phyloP scores from a whole-genome alignment of 192 early-diverging fungal species.

The Coemansia sp. region DNA sequence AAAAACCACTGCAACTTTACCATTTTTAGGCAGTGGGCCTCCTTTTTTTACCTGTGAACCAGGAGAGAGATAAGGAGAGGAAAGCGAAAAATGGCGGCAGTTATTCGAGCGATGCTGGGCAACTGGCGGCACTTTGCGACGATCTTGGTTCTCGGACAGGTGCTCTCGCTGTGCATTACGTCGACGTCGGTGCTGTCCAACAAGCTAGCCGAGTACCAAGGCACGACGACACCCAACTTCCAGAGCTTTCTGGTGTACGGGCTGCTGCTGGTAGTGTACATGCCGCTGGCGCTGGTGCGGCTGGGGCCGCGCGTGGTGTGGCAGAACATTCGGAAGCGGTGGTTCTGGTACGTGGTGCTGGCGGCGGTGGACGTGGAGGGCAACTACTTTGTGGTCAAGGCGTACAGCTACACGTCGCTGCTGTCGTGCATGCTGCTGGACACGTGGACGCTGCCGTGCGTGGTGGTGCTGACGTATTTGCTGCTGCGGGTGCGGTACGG shows the following conservation, averaged over 20 bases:
- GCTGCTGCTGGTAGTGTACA: slow-evolving; percentile 48
- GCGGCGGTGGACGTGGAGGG: slow-evolving; percentile 75
- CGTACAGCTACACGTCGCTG: slow-evolving; percentile 69
- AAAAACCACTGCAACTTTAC: slow-evolving; percentile 53
- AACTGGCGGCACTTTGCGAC: slow-evolving; percentile 50
- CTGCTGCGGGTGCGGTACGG: slow-evolving; percentile 62
- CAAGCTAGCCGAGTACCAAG: slow-evolving; percentile 55
- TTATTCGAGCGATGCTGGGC: not conserved
- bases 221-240: slow-evolving; percentile 61
- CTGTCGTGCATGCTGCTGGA: slow-evolving; percentile 75
- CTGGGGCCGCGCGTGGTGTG: slow-evolving; percentile 38
- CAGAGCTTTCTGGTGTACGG: slow-evolving; percentile 69
- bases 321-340: slow-evolving; percentile 39
- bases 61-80: slow-evolving; percentile 6
- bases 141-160: slow-evolving; percentile 57
- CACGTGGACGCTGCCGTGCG: slow-evolving; percentile 71
- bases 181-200: slow-evolving; percentile 65
- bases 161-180: slow-evolving; percentile 74
- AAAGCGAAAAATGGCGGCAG: slow-evolving; percentile 45
- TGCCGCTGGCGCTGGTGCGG: slow-evolving; percentile 45
- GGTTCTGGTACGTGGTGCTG: slow-evolving; percentile 56
- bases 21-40: slow-evolving; percentile 50
- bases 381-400: slow-evolving; percentile 78
- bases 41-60: not conserved
- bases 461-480: slow-evolving; percentile 65